Evolutionary conservation across 176 grass and related monocot genomes (phyloP), one percentile per base, ranked within the genome.

Genomic region (Avena insularis): DNA sequence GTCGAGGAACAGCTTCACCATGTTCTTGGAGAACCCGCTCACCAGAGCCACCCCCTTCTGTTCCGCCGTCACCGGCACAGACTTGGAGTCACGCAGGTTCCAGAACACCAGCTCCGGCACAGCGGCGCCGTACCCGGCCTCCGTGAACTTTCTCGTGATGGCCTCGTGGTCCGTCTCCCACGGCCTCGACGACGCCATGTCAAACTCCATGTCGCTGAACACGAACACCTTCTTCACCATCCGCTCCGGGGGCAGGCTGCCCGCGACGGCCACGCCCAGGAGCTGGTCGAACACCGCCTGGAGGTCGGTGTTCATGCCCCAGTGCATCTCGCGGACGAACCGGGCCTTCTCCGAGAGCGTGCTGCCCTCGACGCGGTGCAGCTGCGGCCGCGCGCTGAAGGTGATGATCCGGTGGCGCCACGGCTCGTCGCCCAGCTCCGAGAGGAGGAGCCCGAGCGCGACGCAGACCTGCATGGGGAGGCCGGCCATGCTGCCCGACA

Each of bases 151-250:
- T 46, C 91, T 56, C 21, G 17, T 35, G 62, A 93, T 93, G 36
- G 91, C 92, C 95, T 91, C 91, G 75, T 97, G 55, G 75, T 95
- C 92, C 55, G 95, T 97, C 85, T 97, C 95, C 95, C 92, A 97
- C 3, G 79, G 68, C 15, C 48, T 79, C 51, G 27, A 64, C 5
- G 89, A 89, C 27, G 80, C 92, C 75, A 3, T 0, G 77, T 94
- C 86, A 57, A 91, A 94, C 80, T 94, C 92, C 89, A 91, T 94
- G 86, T 94, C 89, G 86, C 86, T 91, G 89, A 94, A 94, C 46
- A 91, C 92, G 27, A 94, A 82, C 76, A 94, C 60, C 45, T 56
- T 77, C 87, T 85, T 80, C 62, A 97, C 83, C 91, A 95, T 97
- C 64, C 75, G 75, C 75, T 93, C 92, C 12, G 75, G 78, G 2